Percentiles rank a stretch among this genome's conserved stretches.
Evolutionary conservation across 2,329 filamentous ascomycete genomes (phyloP).

Genomic region (Diaporthe sp.): DNA sequence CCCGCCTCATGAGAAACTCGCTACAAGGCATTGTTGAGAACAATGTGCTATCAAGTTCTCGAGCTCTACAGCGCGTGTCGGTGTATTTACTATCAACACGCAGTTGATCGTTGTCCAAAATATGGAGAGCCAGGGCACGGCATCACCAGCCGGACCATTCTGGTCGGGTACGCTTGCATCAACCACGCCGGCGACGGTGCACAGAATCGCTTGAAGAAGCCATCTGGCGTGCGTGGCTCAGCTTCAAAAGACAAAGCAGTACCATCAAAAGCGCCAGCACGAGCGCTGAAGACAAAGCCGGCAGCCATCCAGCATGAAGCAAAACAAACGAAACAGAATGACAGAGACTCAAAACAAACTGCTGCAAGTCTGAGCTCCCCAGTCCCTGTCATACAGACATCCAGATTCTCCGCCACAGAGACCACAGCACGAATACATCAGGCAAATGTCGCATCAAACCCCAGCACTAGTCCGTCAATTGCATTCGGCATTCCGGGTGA

Average conservation of each 20-base stretch:
- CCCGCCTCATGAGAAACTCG: not conserved
- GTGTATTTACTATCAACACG: constrained; percentile 27
- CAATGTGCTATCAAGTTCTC: constrained; percentile 31
- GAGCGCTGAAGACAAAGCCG: not conserved
- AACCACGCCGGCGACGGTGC: not conserved
- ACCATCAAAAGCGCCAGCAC: not conserved
- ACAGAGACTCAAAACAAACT: not conserved
- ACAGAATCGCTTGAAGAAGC: not conserved
- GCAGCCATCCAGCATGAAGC: not conserved
- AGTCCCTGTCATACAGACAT: not conserved
- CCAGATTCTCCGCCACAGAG: fast-evolving
- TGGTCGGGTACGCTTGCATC: constrained; percentile 6
- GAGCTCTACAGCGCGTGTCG: constrained; percentile 20
- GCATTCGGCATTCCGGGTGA: fast-evolving
- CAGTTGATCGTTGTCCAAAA: constrained; percentile 6
- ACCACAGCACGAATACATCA: not conserved
- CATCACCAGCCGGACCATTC: not conserved
- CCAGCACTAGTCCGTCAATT: no score
- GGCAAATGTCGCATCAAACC: not conserved
- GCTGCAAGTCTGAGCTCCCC: not conserved
- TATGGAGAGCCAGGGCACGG: not conserved
- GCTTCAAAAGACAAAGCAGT: not conserved
- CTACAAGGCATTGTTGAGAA: not conserved
- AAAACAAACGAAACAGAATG: not conserved
- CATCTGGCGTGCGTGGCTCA: no score